phyloP scores from a whole-genome alignment of 768 basidiomycete genomes.

The Panellus pusillus region DNA sequence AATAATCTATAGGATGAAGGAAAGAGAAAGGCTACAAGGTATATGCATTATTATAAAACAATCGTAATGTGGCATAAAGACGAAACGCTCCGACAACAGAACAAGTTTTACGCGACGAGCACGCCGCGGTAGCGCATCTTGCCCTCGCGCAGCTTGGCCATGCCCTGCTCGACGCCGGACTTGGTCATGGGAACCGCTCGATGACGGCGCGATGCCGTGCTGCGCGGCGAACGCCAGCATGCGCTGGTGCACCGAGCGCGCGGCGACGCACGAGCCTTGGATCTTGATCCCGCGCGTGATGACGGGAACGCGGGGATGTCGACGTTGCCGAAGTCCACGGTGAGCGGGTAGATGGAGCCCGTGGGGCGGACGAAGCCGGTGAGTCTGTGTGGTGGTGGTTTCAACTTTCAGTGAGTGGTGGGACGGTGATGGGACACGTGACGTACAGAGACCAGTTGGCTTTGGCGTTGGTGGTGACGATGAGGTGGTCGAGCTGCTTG shows the following conservation, averaged over 20 bases:
- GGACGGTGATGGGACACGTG: not conserved
- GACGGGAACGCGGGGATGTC: conserved; percentile 1
- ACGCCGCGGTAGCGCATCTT: conserved; percentile 13
- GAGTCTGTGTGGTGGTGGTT: not conserved
- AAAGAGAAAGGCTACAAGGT: too few species aligned
- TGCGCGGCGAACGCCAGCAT: conserved; percentile 36
- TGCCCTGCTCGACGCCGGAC: conserved; percentile 23
- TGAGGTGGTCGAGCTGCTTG: conserved; percentile 23
- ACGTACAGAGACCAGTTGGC: conserved; percentile 10
- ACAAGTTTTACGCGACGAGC: conserved; percentile 4
- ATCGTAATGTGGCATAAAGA: too few species aligned
- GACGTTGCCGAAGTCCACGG: not conserved
- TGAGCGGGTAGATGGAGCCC: conserved; percentile 1
- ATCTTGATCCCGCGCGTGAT: conserved; percentile 2
- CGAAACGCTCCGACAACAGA: not conserved
- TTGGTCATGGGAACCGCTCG: conserved; percentile 32
- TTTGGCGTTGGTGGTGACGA: conserved; percentile 17
- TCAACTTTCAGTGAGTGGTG: not conserved
- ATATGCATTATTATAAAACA: too few species aligned
- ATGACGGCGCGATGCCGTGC: conserved; percentile 26
- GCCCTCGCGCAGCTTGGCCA: conserved; percentile 9
- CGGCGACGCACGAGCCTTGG: conserved; percentile 19
- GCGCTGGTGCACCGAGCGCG: conserved; percentile 6
- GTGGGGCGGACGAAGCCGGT: conserved; percentile 1
- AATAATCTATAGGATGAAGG: too few species aligned